Evolutionary conservation across 805 yeast species (phyloP), one percentile per base, ranked within the genome.

Genomic region (Metschnikowia aberdeeniae): DNA sequence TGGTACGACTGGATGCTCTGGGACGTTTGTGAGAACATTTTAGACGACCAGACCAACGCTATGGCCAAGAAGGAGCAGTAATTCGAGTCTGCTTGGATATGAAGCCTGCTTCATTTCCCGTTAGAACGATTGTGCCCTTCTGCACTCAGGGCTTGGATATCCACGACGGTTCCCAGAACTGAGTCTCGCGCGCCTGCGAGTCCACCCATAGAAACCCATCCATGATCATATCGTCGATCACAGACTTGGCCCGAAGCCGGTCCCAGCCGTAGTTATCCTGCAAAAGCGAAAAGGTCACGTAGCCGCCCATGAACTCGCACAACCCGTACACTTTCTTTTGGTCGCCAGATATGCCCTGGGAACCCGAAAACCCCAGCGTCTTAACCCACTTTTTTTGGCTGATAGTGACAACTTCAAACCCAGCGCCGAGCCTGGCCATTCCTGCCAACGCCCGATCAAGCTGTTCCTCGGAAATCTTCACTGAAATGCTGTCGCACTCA

Each of bases 121-220:
- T 32, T n/a, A 9, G 19, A 3, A 32, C 35, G 9, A 14, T 14
- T 10, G 19, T 9, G 24, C 39, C n/a, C 4, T n/a, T 8, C 42
- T 31, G 43, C 10, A 7, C 8, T 22, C 26, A 22, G 26, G 26
- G 39, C 45, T 44, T 54, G 11, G 66, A 62, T 26, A 84, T 81
- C 88, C 88, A 83, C 1, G 86, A 75, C 0, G 90, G 88, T 50
- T 81, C 87, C 92, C 92, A 86, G 55, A 75, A 86, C 44, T 68
- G 68, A 2, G 17, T 27, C 13, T 31, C 39, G 1, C 60, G 65
- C 42, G 76, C 82, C 40, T 57, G 66, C 6, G 66, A 64, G 60
- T 90, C 98, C 1, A 89, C 67, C 99, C 99, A 92, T 11, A 92
- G 66, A 43, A 89, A 72, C 3, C 98, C 97, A 41, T 75, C 75